A percentile compares a stretch with the other conserved stretches of the same genome.
Conservation (phyloP, 108 stramenopile genomes). For the Fistulifera pelliculosa region DNA sequence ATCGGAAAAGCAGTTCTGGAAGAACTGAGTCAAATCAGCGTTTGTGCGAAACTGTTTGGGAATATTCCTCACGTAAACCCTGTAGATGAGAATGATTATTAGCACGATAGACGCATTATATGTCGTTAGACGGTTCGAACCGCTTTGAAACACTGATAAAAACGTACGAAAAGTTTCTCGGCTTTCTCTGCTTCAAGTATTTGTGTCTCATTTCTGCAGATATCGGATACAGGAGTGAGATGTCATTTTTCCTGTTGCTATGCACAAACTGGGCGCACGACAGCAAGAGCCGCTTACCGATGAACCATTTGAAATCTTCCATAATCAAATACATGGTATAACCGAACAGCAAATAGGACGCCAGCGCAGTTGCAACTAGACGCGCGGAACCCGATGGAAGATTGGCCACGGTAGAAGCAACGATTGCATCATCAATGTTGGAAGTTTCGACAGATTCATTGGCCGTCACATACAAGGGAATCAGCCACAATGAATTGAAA, state of each 20-base stretch:
- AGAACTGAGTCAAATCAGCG: slow-evolving; percentile 30
- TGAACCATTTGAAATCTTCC: slow-evolving; percentile 60
- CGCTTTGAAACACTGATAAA: no score
- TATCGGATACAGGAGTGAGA: no score
- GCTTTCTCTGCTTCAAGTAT: slow-evolving; percentile 25
- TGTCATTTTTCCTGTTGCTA: no score
- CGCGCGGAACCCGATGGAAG: slow-evolving; percentile 31
- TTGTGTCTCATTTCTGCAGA: slow-evolving; percentile 20
- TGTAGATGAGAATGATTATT: slow-evolving; percentile 7
- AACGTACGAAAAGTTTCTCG: slow-evolving; percentile 28
- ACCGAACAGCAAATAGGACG: slow-evolving; percentile 56
- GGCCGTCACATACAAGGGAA: slow-evolving; percentile 41
- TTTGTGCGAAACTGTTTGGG: slow-evolving; percentile 34
- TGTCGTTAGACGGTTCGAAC: no score
- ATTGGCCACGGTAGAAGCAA: slow-evolving; percentile 21
- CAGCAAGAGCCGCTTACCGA: background rate
- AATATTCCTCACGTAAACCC: slow-evolving; percentile 42
- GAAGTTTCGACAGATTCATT: background rate
- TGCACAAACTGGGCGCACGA: no score
- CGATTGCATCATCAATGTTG: slow-evolving; percentile 16
- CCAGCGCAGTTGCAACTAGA: slow-evolving; percentile 38
- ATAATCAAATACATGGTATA: slow-evolving; percentile 51
- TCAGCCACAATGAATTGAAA: slow-evolving; percentile 39
- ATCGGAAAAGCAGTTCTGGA: slow-evolving; percentile 26
- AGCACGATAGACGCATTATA: no score